phyloP scores from a whole-genome alignment of 2,329 filamentous ascomycete species.

The Epichloe uncinata region DNA sequence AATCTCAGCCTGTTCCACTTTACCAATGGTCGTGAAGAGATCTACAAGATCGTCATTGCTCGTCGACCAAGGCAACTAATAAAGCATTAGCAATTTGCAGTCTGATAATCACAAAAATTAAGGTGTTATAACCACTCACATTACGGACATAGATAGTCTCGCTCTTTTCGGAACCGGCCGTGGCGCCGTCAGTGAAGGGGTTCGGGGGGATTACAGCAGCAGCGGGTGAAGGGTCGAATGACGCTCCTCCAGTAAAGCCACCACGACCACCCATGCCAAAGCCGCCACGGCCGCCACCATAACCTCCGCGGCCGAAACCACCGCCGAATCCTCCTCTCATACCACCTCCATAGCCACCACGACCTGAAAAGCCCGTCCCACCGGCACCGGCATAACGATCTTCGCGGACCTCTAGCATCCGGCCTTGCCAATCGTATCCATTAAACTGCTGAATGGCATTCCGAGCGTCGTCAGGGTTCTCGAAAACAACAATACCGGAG shows the following conservation, averaged over 20 bases:
- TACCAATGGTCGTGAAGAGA: constrained; percentile 93
- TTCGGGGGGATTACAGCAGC: constrained; percentile 50
- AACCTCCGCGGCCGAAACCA: constrained; percentile 38
- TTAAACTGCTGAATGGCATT: constrained; percentile 97
- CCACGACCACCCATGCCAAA: constrained; percentile 29
- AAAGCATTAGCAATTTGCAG: constrained; percentile 9
- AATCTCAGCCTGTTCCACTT: constrained; percentile 94
- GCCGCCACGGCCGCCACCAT: constrained; percentile 28
- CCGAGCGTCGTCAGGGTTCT: constrained; percentile 84
- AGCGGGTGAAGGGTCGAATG: constrained; percentile 35
- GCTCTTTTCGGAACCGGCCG: constrained; percentile 70
- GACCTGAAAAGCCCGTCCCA: constrained; percentile 39
- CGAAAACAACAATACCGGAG: constrained; percentile 93
- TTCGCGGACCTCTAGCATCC: constrained; percentile 84
- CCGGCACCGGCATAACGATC: constrained; percentile 75
- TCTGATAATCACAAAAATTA: too few species aligned
- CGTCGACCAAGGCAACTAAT: constrained; percentile 90
- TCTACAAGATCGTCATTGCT: constrained; percentile 96
- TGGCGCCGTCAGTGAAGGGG: constrained; percentile 87
- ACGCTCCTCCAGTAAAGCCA: constrained; percentile 30
- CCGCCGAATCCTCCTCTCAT: constrained; percentile 47
- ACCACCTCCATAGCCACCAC: constrained; percentile 46
- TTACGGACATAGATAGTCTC: constrained; percentile 92
- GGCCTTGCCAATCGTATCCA: constrained; percentile 96
- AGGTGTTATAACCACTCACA: constrained; percentile 42